phyloP scores from a whole-genome alignment of 257 asterid species.

The Henckelia pumila region DNA sequence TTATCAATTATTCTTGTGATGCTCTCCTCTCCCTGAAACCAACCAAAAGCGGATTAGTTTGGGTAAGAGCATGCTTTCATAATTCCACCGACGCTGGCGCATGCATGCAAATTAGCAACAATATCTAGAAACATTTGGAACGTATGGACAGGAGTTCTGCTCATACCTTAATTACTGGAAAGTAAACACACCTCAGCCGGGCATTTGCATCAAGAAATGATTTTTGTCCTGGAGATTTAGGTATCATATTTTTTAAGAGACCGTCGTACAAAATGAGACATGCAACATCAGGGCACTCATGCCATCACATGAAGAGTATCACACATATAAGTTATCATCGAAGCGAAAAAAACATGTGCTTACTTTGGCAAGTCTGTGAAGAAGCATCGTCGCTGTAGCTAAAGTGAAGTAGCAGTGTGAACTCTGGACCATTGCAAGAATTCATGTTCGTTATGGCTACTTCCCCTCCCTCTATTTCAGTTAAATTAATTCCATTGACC shows the following conservation, averaged over 20 bases:
- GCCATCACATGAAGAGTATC: not conserved
- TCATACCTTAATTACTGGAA: slow-evolving; percentile 56
- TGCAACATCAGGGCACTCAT: not conserved
- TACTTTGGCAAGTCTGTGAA: slow-evolving; percentile 36
- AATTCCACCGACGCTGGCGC: not conserved
- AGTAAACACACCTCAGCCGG: slow-evolving; percentile 65
- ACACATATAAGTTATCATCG: not conserved
- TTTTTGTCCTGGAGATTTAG: slow-evolving; percentile 35
- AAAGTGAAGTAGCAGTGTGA: slow-evolving; percentile 48
- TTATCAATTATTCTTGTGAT: slow-evolving; percentile 43
- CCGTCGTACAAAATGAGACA: slow-evolving; percentile 11
- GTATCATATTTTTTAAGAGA: slow-evolving; percentile 14
- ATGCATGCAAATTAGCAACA: not conserved
- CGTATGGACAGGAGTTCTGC: not conserved
- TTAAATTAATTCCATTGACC: slow-evolving; percentile 67
- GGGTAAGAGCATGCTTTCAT: slow-evolving; percentile 13
- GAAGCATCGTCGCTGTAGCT: slow-evolving; percentile 26
- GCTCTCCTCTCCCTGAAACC: slow-evolving; percentile 62
- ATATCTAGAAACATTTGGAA: not conserved
- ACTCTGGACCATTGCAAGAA: slow-evolving; percentile 63
- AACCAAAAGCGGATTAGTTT: slow-evolving; percentile 24
- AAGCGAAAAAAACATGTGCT: slow-evolving; percentile 19
- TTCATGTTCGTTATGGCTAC: slow-evolving; percentile 58
- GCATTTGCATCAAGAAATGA: slow-evolving; percentile 57
- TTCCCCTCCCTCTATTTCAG: slow-evolving; percentile 58